These are phyloP conservation scores for Fabrea salina DNA, from an alignment of 169 alveolate genomes.

Conservation along the genomic window DNA sequence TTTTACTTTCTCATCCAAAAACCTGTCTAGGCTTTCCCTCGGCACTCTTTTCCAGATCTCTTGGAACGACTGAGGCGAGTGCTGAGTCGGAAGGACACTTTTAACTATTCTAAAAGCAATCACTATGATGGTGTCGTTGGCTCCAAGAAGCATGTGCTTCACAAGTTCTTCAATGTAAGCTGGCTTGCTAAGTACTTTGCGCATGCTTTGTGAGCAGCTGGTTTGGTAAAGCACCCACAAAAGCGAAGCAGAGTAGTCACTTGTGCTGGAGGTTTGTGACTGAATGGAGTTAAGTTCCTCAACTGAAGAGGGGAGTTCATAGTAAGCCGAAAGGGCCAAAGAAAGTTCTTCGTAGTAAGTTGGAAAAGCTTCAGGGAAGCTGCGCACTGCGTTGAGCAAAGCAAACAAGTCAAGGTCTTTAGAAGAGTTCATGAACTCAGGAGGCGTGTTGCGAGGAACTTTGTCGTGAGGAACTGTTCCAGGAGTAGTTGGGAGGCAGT, in stretches of 20 bases:
- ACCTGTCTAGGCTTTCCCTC: conserved; percentile 10
- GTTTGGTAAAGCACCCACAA: conserved; percentile 26
- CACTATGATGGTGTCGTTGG: conserved; percentile 6
- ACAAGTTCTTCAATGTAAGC: neutral
- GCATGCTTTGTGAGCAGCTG: neutral
- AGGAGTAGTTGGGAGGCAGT: too few relatives aligned
- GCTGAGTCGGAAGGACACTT: conserved; percentile 15
- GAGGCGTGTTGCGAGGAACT: neutral
- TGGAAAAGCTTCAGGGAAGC: neutral
- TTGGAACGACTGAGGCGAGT: neutral
- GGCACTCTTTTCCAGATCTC: conserved; percentile 11
- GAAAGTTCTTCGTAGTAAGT: neutral
- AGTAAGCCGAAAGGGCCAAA: too few relatives aligned
- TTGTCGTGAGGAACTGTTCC: neutral
- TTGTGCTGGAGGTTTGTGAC: neutral
- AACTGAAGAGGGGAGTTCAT: neutral
- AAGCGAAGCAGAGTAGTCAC: conserved; percentile 23
- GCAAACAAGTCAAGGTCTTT: neutral
- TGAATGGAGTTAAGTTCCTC: neutral
- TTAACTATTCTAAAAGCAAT: conserved; percentile 20
- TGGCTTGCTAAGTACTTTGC: conserved; percentile 12
- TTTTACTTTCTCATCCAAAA: neutral
- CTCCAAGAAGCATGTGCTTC: conserved; percentile 10
- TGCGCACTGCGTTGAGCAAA: neutral
- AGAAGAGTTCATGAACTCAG: conserved; percentile 1